Evolutionary conservation across 352 stramenopile species (phyloP).

Genomic region (Pythium folliculosum): DNA sequence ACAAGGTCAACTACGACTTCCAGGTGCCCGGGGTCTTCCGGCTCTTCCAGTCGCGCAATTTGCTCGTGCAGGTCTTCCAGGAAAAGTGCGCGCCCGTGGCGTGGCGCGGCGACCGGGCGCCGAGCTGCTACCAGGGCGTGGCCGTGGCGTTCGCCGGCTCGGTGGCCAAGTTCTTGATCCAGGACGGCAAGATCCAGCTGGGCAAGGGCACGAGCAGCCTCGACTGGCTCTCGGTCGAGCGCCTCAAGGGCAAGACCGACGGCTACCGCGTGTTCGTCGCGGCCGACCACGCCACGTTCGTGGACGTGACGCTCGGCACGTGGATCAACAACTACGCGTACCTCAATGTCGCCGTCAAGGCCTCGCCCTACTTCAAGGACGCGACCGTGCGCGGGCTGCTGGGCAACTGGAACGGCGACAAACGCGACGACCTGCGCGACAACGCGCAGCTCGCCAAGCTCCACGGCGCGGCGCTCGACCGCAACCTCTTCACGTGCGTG

Average conservation of each 20-base stretch:
- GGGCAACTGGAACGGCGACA: constrained; percentile 37
- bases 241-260: constrained; percentile 30
- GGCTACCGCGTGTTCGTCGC: constrained; percentile 35
- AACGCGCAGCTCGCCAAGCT: constrained; percentile 21
- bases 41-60: constrained; percentile 32
- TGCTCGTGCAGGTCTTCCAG: constrained; percentile 36
- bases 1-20: constrained; percentile 36
- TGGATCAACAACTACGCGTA: constrained; percentile 34
- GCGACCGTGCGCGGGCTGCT: constrained; percentile 28
- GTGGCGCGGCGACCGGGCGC: background rate
- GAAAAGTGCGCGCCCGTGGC: constrained; percentile 35
- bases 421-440: constrained; percentile 30
- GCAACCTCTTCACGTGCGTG: constrained; percentile 38
- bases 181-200: constrained; percentile 28
- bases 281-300: constrained; percentile 32
- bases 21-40: constrained; percentile 34
- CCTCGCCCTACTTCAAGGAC: constrained; percentile 34
- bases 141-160: constrained; percentile 34
- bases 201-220: constrained; percentile 27
- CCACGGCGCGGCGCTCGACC: constrained; percentile 20
- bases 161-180: constrained; percentile 34
- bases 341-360: constrained; percentile 33
- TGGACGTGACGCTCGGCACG: constrained; percentile 31
- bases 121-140: constrained; percentile 36
- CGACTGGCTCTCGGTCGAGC: constrained; percentile 33